phyloP scores from a whole-genome alignment of 805 yeast species.

The Metschnikowia amazonensis region DNA sequence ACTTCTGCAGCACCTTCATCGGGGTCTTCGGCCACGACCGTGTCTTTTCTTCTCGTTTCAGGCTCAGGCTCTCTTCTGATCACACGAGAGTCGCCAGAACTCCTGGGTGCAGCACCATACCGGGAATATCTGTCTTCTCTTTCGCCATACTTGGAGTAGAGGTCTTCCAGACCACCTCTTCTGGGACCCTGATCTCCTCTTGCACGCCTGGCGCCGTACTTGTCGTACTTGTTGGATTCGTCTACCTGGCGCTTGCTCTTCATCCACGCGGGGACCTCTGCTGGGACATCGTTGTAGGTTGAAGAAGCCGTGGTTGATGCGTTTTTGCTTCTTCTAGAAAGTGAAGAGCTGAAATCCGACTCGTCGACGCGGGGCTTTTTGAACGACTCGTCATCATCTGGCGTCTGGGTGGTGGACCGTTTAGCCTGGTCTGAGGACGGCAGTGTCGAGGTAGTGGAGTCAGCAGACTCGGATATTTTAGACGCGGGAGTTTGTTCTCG shows the following conservation, averaged over 20 bases:
- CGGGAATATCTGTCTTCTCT: slow-evolving; percentile 16
- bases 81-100: slow-evolving; percentile 12
- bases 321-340: slow-evolving; percentile 13
- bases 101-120: slow-evolving; percentile 16
- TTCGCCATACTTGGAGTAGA: not conserved
- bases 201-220: slow-evolving; percentile 28
- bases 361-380: slow-evolving; percentile 8
- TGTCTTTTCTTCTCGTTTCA: slow-evolving; percentile 11
- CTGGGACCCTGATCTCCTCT: too few species aligned
- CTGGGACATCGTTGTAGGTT: slow-evolving; percentile 24
- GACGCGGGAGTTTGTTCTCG: not conserved
- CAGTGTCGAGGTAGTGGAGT: not conserved
- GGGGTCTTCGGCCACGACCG: slow-evolving; percentile 1
- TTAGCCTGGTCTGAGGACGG: not conserved
- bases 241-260: slow-evolving; percentile 23
- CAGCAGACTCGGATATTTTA: not conserved
- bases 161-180: not conserved
- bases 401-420: not conserved
- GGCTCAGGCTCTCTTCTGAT: slow-evolving; percentile 18
- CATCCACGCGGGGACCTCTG: slow-evolving; percentile 39
- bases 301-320: slow-evolving; percentile 14
- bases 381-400: not conserved
- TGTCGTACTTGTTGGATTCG: slow-evolving; percentile 33
- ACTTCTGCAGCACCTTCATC: slow-evolving; percentile 10
- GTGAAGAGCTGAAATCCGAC: slow-evolving; percentile 13